Evolutionary conservation across 2,329 filamentous ascomycete genomes (phyloP).

Genomic region (Epicoccum sorghinum): DNA sequence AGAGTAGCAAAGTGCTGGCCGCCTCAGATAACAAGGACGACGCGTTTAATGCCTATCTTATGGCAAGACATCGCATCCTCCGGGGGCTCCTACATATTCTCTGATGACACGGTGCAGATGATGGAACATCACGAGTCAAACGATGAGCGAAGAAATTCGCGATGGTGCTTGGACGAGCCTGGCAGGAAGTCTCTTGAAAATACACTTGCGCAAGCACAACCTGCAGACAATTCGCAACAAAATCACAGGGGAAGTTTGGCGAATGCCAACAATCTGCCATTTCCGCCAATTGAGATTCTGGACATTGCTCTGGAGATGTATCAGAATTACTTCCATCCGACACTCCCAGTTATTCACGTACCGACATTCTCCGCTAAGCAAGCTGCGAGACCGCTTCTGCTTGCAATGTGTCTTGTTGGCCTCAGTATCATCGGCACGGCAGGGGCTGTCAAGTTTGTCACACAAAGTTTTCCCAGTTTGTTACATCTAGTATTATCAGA

Average conservation of each 20-base stretch:
- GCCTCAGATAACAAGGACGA: conserved; percentile 37
- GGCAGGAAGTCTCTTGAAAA: conserved; percentile 51
- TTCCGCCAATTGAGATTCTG: conserved; percentile 59
- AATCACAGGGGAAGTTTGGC: conserved; percentile 41
- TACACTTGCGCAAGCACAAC: conserved; percentile 33
- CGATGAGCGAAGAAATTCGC: conserved; percentile 32
- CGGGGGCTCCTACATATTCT: conserved; percentile 46
- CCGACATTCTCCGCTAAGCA: conserved; percentile 60
- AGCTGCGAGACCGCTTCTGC: conserved; percentile 54
- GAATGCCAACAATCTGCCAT: conserved; percentile 41
- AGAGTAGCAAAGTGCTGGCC: conserved; percentile 49
- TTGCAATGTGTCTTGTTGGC: conserved; percentile 61
- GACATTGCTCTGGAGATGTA: conserved; percentile 62
- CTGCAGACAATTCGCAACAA: conserved; percentile 25
- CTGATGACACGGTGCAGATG: conserved; percentile 20
- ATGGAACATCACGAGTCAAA: not conserved
- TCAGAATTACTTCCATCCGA: conserved; percentile 60
- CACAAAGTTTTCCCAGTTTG: conserved; percentile 50
- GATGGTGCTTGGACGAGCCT: conserved; percentile 46
- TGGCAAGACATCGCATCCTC: conserved; percentile 42
- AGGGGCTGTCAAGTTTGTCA: conserved; percentile 58
- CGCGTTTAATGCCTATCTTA: conserved; percentile 42
- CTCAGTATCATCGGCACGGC: conserved; percentile 59
- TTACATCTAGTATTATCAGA: conserved; percentile 52
- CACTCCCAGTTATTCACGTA: conserved; percentile 60